A percentile compares a stretch with the other conserved stretches of the same genome.
These are phyloP conservation scores for Eucalyptus paniculata DNA, from an alignment of 345 rosid genomes.

Conservation along the genomic window DNA sequence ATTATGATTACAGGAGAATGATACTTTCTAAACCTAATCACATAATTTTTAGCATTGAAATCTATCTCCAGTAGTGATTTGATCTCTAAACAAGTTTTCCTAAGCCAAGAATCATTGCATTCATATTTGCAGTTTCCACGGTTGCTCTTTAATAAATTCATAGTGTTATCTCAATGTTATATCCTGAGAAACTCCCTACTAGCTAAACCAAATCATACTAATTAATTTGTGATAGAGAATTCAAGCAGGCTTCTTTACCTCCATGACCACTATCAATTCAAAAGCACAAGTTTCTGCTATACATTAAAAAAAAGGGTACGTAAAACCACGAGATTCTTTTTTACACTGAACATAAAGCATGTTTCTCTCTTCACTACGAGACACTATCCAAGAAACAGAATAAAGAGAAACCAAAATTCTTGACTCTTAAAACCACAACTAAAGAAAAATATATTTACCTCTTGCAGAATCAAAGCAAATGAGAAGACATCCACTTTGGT, in stretches of 20 bases:
- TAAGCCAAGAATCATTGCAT: background rate
- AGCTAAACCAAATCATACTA: background rate
- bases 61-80: background rate
- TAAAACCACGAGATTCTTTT: background rate
- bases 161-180: background rate
- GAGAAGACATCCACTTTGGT: slow-evolving; percentile 96
- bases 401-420: background rate
- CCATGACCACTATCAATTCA: background rate
- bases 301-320: background rate
- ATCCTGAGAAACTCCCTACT: background rate
- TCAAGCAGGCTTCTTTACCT: background rate
- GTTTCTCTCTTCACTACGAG: background rate
- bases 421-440: background rate
- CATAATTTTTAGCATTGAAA: background rate
- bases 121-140: background rate
- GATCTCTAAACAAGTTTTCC: background rate
- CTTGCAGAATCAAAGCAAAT: slow-evolving; percentile 85
- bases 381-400: background rate
- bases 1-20: background rate
- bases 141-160: background rate
- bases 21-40: background rate
- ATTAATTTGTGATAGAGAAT: background rate
- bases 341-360: background rate
- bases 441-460: slow-evolving; percentile 23
- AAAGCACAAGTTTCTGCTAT: background rate